These are phyloP conservation scores for Mortierella alpina DNA, from an alignment of 192 early-diverging fungal species.

Conservation along the genomic window DNA sequence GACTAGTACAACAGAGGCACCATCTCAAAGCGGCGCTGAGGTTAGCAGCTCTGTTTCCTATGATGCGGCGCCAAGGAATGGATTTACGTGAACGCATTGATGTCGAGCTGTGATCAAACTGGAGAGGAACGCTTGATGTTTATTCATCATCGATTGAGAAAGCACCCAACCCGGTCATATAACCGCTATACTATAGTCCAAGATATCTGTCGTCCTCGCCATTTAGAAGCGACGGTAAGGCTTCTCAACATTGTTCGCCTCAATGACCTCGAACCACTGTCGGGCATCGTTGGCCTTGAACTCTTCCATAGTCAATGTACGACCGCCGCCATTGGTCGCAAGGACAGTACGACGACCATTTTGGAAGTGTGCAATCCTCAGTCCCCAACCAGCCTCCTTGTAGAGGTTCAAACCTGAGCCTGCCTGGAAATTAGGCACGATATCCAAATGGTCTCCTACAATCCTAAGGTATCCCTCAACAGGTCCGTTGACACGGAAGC, in stretches of 20 bases:
- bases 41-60: too few relatives aligned
- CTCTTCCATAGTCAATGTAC: too few relatives aligned
- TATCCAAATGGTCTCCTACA: background rate
- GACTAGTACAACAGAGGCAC: too few relatives aligned
- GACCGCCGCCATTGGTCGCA: background rate
- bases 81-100: too few relatives aligned
- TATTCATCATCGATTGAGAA: background rate
- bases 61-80: too few relatives aligned
- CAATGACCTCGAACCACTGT: too few relatives aligned
- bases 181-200: background rate
- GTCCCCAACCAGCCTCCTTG: constrained; percentile 27
- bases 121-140: too few relatives aligned
- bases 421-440: background rate
- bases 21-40: too few relatives aligned
- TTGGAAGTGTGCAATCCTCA: constrained; percentile 4
- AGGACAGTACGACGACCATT: background rate
- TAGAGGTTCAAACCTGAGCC: constrained; percentile 9
- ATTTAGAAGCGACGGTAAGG: too few relatives aligned
- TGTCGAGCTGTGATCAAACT: too few relatives aligned
- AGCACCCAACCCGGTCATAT: background rate
- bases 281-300: too few relatives aligned
- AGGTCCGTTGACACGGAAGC: background rate
- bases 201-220: background rate
- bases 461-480: constrained; percentile 6
- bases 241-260: too few relatives aligned